Conservation (phyloP, 176 grass and related monocot species). For the Thalia dealbata region DNA sequence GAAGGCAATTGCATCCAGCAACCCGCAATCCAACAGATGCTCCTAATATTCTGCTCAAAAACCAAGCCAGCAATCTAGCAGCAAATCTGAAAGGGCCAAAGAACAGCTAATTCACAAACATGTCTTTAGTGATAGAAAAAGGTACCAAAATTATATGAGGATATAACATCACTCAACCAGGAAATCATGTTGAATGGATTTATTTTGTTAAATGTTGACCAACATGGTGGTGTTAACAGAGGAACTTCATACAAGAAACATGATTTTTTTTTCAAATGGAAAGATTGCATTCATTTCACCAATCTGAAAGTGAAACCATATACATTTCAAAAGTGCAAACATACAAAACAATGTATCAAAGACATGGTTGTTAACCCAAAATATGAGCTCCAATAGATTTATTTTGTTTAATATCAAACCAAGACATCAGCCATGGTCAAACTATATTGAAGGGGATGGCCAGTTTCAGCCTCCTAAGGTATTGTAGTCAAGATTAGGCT, state of each 20-base stretch:
- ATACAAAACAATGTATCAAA: neutral
- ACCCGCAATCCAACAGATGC: slow-evolving; percentile 86
- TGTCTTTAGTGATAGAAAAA: neutral
- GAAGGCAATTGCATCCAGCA: slow-evolving; percentile 90
- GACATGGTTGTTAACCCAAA: neutral
- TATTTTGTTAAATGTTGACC: neutral
- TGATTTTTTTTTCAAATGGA: no score
- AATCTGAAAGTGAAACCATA: no score
- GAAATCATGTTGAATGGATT: neutral
- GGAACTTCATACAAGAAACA: no score
- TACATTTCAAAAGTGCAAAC: no score
- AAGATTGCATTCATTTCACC: no score
- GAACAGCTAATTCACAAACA: neutral
- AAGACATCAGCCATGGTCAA: no score
- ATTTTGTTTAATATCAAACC: neutral
- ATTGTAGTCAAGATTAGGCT: no score
- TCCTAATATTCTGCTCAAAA: slow-evolving; percentile 64
- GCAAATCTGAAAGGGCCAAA: slow-evolving; percentile 51
- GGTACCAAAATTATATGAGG: neutral
- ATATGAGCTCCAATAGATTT: neutral
- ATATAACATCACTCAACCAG: neutral
- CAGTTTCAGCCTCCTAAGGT: no score
- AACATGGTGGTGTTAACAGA: no score
- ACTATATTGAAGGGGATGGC: no score
- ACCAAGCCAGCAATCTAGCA: slow-evolving; percentile 89